Evolutionary conservation across 306 rosid genomes (phyloP), one percentile per base, ranked within the genome.

Genomic region (Abrus pulchellus): DNA sequence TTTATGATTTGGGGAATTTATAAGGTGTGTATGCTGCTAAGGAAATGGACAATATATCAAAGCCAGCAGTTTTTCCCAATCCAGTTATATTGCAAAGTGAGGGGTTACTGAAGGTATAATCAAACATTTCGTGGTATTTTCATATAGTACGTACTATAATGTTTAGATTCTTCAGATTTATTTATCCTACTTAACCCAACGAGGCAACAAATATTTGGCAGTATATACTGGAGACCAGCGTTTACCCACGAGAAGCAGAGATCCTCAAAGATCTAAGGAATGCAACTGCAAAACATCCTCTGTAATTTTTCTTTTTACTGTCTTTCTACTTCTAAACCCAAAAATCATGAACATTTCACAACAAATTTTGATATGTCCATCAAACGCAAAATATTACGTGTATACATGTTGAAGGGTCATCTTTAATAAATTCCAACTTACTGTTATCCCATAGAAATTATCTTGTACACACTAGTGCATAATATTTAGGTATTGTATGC

Each of bases 191-290:
- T 68, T 29, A 48, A 52, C 40, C 78, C 60, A 69, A 49, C 12
- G 3, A 27, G 5, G 52, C 33, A 43, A 43, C 3, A 75, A 57
- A 36, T 45, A 13, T 29, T 6, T 85, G 66, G 12, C 68, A 86
- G 84, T 86, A 86, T 79, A 86, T 82, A 60, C 59, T 82, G 52
- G 89, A 86, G 59, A 82, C 79, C 9, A 71, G 82, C 10, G 86
- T 86, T 27, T 82, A 34, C 68, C 82, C 89, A 36, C 47, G 86
- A 48, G 89, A 82, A 56, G 68, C 68, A 63, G 79, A 86, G 64
- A 55, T 72, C 72, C 84, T 85, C 66, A 85, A 62, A 74, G 89
- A 82, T 61, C 73, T 82, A 7, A 82, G 88, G 52, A 52, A 60
- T 49, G 72, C 63, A 59, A 85, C 75, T 6, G 12, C 71, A 45